phyloP scores from a whole-genome alignment of 1,284 basidiomycete genomes.

The Pseudozyma tsukubaensis region DNA sequence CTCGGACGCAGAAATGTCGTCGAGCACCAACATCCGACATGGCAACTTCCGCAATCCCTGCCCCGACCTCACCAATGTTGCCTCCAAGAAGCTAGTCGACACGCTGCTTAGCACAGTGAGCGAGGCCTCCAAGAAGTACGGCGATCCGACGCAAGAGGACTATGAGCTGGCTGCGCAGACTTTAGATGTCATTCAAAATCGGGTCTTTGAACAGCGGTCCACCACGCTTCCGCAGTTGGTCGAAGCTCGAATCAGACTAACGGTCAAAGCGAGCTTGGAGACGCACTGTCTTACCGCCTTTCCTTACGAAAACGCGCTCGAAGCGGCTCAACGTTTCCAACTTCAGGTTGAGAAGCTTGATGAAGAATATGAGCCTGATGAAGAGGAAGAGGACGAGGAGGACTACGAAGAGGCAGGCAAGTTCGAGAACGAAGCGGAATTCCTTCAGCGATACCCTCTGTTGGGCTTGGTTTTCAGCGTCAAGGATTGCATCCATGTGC shows the following conservation, averaged over 20 bases:
- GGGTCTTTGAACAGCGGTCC: neutral
- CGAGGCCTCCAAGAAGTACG: constrained; percentile 14
- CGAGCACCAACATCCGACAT: constrained; percentile 14
- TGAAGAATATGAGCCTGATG: too few species aligned
- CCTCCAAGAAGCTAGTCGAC: constrained; percentile 20
- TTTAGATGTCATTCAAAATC: constrained; percentile 3
- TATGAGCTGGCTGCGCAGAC: constrained; percentile 8
- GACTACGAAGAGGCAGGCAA: neutral
- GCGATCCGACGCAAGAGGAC: constrained; percentile 12
- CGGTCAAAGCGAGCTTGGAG: constrained; percentile 21
- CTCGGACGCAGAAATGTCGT: neutral
- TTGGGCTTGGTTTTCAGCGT: constrained; percentile 49
- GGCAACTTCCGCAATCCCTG: constrained; percentile 28
- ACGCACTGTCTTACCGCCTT: constrained; percentile 53
- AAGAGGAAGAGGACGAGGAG: too few species aligned
- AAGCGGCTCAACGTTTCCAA: neutral
- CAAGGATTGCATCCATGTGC: constrained; percentile 53
- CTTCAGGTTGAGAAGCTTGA: neutral
- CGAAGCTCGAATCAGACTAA: constrained; percentile 32
- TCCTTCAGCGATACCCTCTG: constrained; percentile 15
- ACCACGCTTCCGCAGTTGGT: constrained; percentile 9
- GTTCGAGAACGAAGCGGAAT: neutral
- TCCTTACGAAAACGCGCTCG: constrained; percentile 21
- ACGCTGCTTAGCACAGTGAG: constrained; percentile 21
- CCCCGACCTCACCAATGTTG: constrained; percentile 16